These are phyloP conservation scores for Ascochyta clinopodiicola DNA, from an alignment of 2,329 filamentous ascomycete genomes.

Conservation along the genomic window DNA sequence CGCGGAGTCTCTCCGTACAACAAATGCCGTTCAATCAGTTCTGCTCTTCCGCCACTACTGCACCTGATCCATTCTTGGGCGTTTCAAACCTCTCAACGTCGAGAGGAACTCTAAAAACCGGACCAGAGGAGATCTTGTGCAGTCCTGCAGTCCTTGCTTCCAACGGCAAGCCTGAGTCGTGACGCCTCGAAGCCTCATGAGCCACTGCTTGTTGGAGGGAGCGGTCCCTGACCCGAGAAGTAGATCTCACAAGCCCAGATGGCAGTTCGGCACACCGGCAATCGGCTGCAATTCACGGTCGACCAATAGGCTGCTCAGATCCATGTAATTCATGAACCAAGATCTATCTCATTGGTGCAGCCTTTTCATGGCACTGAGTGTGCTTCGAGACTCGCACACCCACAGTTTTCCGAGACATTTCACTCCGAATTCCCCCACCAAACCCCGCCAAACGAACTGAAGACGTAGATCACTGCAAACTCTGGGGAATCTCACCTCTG, in stretches of 20 bases:
- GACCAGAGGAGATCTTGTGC: conserved; percentile 4
- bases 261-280: neutral
- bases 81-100: conserved; percentile 18
- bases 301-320: neutral
- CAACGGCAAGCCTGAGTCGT: neutral
- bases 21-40: conserved; percentile 3
- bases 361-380: neutral
- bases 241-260: neutral
- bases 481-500: conserved; percentile 4
- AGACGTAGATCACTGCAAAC: neutral
- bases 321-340: neutral
- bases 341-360: neutral
- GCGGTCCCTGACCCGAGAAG: neutral
- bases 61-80: conserved; percentile 3
- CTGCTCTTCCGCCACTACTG: conserved; percentile 13
- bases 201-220: neutral
- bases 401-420: conserved; percentile 4
- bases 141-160: conserved; percentile 1
- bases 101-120: neutral
- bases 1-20: conserved; percentile 14
- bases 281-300: neutral
- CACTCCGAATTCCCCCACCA: conserved; percentile 7
- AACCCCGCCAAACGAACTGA: conserved; percentile 6
- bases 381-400: conserved; percentile 1
- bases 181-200: neutral